These are phyloP conservation scores for Phaeosphaeria sp. DNA, from an alignment of 2,329 filamentous ascomycete genomes.

Conservation along the genomic window DNA sequence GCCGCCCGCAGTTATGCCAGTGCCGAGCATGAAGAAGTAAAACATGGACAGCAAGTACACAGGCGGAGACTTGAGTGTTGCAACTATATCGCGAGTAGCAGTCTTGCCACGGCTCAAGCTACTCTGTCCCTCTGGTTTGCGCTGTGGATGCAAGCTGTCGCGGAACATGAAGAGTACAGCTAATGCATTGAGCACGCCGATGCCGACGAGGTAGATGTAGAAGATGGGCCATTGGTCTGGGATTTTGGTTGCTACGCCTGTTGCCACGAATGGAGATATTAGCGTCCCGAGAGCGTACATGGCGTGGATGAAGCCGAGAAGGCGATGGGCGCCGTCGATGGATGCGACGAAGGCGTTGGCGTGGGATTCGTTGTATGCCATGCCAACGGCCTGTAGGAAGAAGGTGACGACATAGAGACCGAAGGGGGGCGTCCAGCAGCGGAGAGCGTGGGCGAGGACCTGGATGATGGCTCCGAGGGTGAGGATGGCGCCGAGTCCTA, in stretches of 20 bases:
- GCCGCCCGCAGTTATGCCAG: conserved; percentile 60
- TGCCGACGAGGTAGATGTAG: conserved; percentile 62
- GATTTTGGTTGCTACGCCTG: conserved; percentile 44
- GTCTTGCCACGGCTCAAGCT: conserved; percentile 42
- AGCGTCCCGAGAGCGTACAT: conserved; percentile 66
- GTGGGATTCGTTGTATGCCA: conserved; percentile 70
- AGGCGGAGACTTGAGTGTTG: conserved; percentile 49
- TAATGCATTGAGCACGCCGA: conserved; percentile 60
- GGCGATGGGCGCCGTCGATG: conserved; percentile 62
- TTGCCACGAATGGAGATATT: conserved; percentile 60
- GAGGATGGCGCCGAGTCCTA: conserved; percentile 65
- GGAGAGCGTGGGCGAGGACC: conserved; percentile 60
- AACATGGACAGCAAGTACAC: conserved; percentile 68
- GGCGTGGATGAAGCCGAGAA: conserved; percentile 70
- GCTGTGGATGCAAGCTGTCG: conserved; percentile 51
- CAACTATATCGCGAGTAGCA: conserved; percentile 55
- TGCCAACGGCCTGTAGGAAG: conserved; percentile 64
- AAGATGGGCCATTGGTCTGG: conserved; percentile 63
- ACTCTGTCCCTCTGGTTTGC: conserved; percentile 1
- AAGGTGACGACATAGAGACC: conserved; percentile 65
- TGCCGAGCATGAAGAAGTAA: conserved; percentile 70
- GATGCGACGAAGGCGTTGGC: conserved; percentile 67
- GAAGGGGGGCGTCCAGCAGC: conserved; percentile 65
- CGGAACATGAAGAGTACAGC: conserved; percentile 59
- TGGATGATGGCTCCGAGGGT: conserved; percentile 64